Percentiles rank a stretch among this genome's conserved stretches.
Conservation (phyloP, 2,329 filamentous ascomycete species). For the Colletotrichum melonis region DNA sequence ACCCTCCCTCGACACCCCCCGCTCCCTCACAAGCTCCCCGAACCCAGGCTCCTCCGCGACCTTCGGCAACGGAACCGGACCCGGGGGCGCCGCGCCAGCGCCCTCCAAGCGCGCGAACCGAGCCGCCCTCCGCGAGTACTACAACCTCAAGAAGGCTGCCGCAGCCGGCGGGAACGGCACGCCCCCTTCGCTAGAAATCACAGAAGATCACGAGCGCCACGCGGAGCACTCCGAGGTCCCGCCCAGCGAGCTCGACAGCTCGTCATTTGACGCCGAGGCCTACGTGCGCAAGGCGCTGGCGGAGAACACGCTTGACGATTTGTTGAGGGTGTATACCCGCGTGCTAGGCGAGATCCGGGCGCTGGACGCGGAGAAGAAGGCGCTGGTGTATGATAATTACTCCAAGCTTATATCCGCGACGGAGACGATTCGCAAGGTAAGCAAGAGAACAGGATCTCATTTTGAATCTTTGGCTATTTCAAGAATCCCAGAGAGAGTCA, state of each 20-base stretch:
- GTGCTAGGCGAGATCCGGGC: slow-evolving; percentile 86
- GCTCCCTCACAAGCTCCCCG: slow-evolving; percentile 70
- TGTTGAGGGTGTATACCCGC: slow-evolving; percentile 77
- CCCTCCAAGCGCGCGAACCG: slow-evolving; percentile 74
- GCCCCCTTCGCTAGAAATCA: slow-evolving; percentile 56
- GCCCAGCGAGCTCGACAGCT: slow-evolving; percentile 77
- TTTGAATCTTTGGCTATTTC: not conserved
- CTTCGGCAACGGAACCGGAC: slow-evolving; percentile 35
- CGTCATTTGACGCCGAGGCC: slow-evolving; percentile 77
- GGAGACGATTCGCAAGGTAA: slow-evolving; percentile 87
- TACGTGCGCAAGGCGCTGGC: slow-evolving; percentile 73
- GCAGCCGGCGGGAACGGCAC: slow-evolving; percentile 39
- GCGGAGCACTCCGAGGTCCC: slow-evolving; percentile 65
- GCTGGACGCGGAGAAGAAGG: slow-evolving; percentile 95
- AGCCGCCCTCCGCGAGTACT: slow-evolving; percentile 91
- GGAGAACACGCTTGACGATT: slow-evolving; percentile 73
- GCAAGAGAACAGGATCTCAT: slow-evolving; percentile 21
- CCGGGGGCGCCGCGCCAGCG: slow-evolving; percentile 38
- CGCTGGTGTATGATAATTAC: slow-evolving; percentile 98
- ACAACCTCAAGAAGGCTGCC: slow-evolving; percentile 76
- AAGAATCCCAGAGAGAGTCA: too few relatives aligned
- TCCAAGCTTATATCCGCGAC: slow-evolving; percentile 96
- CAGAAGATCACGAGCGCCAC: slow-evolving; percentile 44
- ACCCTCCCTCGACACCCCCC: slow-evolving; percentile 75
- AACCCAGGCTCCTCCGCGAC: slow-evolving; percentile 49